A percentile compares a stretch with the other conserved stretches of the same genome.
Evolutionary conservation across 1,284 basidiomycete genomes (phyloP).

Genomic region (Kwoniella shivajii): DNA sequence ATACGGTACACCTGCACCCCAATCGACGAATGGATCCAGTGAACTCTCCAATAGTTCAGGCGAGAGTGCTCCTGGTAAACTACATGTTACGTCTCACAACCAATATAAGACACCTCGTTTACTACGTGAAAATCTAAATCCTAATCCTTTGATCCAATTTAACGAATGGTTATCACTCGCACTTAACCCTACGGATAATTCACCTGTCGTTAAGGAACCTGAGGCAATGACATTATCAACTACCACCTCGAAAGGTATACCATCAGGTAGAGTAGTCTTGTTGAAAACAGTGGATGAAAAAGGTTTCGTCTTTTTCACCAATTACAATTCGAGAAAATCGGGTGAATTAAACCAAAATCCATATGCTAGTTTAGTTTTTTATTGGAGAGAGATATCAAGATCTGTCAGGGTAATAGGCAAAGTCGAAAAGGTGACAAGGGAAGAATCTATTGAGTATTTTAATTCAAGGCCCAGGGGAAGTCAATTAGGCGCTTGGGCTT

Average conservation of each 20-base stretch:
- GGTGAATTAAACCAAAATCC: constrained; percentile 75
- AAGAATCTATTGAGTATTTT: constrained; percentile 84
- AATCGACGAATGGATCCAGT: background rate
- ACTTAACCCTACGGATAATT: constrained; percentile 40
- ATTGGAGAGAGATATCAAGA: constrained; percentile 83
- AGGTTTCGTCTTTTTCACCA: constrained; percentile 95
- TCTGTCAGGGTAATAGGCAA: constrained; percentile 83
- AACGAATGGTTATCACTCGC: constrained; percentile 77
- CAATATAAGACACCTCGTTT: constrained; percentile 72
- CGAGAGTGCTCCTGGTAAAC: background rate
- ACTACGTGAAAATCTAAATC: constrained; percentile 63
- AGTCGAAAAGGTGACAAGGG: constrained; percentile 71
- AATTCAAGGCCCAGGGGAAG: constrained; percentile 79
- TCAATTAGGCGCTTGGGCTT: constrained; percentile 89
- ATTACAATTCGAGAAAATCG: constrained; percentile 92
- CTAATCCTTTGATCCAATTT: constrained; percentile 79
- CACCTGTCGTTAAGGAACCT: constrained; percentile 69
- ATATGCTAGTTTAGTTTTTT: constrained; percentile 79
- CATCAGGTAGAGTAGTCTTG: constrained; percentile 85
- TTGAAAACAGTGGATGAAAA: constrained; percentile 82
- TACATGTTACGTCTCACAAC: constrained; percentile 65
- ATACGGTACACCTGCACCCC: constrained; percentile 17
- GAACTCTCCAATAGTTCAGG: background rate
- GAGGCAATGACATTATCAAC: constrained; percentile 87
- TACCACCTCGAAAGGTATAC: constrained; percentile 69